Percentiles rank a stretch among this genome's conserved stretches.
These are phyloP conservation scores for Citrullus colocynthis DNA, from an alignment of 306 rosid genomes.

Conservation along the genomic window DNA sequence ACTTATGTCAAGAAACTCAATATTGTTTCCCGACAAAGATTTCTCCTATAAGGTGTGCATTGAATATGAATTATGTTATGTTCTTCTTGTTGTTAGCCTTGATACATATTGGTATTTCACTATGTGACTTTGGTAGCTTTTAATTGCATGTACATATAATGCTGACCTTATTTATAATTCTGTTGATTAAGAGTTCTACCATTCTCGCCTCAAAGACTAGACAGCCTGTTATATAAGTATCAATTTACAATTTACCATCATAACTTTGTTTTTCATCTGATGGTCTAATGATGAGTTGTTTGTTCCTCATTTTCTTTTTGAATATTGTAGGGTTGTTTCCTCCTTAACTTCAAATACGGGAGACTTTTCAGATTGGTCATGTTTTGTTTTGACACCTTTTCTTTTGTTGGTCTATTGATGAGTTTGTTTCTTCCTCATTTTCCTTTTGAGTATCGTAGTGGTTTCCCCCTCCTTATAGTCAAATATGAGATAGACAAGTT, in stretches of 20 bases:
- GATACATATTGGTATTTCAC: neutral
- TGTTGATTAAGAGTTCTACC: neutral
- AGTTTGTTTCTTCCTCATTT: neutral
- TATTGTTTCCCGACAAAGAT: conserved; percentile 71
- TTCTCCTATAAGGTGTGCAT: conserved; percentile 61
- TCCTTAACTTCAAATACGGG: no score
- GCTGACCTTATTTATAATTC: neutral
- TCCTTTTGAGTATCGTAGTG: neutral
- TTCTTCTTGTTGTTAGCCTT: neutral
- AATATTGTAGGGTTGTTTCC: no score
- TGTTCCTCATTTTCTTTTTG: no score
- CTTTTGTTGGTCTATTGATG: neutral
- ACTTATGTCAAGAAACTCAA: conserved; percentile 77
- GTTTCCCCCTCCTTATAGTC: no score
- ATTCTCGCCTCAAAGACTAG: neutral
- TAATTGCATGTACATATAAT: neutral
- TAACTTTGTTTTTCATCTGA: no score
- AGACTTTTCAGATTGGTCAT: neutral
- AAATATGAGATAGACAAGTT: no score
- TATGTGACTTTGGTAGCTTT: neutral
- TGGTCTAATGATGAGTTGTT: no score
- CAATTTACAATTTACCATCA: no score
- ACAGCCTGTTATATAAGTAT: neutral
- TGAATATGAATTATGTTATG: neutral
- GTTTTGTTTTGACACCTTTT: neutral